phyloP scores from a whole-genome alignment of 2,329 filamentous ascomycete genomes.

The Botryotinia globosa region DNA sequence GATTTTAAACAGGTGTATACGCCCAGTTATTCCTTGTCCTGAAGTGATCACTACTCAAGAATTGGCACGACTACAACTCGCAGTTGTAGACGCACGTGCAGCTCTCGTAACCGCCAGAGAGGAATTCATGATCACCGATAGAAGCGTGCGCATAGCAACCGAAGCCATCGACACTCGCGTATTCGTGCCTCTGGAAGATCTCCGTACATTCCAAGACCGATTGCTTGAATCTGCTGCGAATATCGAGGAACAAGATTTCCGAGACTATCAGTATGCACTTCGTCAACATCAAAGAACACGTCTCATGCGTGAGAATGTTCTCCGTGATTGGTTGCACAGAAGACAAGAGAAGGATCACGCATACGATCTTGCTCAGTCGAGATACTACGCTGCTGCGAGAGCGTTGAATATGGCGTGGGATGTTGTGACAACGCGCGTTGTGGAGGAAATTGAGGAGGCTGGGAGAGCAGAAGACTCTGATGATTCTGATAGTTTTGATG shows the following conservation, averaged over 20 bases:
- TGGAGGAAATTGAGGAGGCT: not conserved
- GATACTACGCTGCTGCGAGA: not conserved
- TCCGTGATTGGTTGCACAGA: not conserved
- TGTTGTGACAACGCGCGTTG: not conserved
- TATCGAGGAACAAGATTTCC: not conserved
- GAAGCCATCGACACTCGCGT: not conserved
- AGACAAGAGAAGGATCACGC: not conserved
- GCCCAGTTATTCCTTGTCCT: not conserved
- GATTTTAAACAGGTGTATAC: not conserved
- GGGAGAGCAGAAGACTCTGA: not conserved
- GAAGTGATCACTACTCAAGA: not conserved
- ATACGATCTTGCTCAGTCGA: not conserved
- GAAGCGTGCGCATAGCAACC: not conserved
- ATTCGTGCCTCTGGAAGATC: not conserved
- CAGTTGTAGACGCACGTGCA: not conserved
- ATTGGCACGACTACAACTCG: not conserved
- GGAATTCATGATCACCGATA: not conserved
- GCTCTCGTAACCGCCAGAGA: not conserved
- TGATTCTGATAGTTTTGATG: not conserved
- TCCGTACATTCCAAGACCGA: not conserved
- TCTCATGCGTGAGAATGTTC: not conserved
- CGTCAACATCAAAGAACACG: not conserved
- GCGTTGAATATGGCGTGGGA: not conserved
- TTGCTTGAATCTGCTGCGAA: not conserved
- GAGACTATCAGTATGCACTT: not conserved